A percentile compares a stretch with the other conserved stretches of the same genome.
Conservation (phyloP, 768 basidiomycete genomes). For the Lactarius akahatsu region DNA sequence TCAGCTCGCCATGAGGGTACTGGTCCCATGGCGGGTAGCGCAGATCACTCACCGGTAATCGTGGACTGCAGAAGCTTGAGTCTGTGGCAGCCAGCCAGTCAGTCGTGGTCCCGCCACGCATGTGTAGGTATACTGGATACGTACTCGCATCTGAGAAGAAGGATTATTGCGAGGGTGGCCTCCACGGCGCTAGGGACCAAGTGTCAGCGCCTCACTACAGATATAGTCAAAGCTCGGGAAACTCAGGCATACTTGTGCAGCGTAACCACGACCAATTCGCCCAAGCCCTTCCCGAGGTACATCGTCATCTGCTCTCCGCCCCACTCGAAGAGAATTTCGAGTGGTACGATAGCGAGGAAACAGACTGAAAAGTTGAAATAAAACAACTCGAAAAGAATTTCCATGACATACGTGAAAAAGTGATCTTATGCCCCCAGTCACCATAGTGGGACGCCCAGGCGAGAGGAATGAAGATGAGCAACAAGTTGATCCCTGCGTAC, state of each 20-base stretch:
- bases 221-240: neutral
- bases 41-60: constrained; percentile 48
- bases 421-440: constrained; percentile 20
- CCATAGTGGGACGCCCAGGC: constrained; percentile 35
- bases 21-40: neutral
- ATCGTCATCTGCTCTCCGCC: constrained; percentile 55
- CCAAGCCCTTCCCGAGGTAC: constrained; percentile 57
- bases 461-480: constrained; percentile 32
- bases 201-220: neutral
- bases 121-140: constrained; percentile 32
- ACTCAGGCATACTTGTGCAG: constrained; percentile 58
- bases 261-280: constrained; percentile 64
- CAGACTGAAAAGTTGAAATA: constrained; percentile 43
- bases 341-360: constrained; percentile 63
- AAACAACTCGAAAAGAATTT: neutral
- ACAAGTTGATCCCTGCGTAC: constrained; percentile 30
- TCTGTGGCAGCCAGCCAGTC: constrained; percentile 36
- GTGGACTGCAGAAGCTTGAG: constrained; percentile 67
- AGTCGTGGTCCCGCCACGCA: neutral
- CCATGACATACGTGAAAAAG: constrained; percentile 31
- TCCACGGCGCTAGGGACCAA: constrained; percentile 55
- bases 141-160: constrained; percentile 68
- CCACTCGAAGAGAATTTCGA: constrained; percentile 67
- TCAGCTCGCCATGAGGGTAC: neutral
- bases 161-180: constrained; percentile 66